These are phyloP conservation scores for Colletotrichum musicola DNA, from an alignment of 2,329 filamentous ascomycete species.

Conservation along the genomic window DNA sequence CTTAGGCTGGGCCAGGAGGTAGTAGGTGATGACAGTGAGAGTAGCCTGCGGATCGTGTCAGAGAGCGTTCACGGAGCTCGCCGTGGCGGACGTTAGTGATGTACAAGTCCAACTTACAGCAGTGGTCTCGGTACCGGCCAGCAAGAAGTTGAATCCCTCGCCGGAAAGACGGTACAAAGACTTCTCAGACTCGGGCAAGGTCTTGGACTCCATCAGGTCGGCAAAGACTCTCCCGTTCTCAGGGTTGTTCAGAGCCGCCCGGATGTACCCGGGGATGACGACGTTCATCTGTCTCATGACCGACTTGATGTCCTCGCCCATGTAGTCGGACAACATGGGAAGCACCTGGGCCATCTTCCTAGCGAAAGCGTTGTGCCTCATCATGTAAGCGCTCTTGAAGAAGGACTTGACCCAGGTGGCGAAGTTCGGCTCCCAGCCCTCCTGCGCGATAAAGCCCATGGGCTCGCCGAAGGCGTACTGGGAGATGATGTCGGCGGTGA, in stretches of 20 bases:
- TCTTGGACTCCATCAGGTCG: constrained; percentile 44
- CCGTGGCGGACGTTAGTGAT: neutral
- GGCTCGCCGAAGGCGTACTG: constrained; percentile 52
- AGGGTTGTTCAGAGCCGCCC: constrained; percentile 41
- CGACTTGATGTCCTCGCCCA: constrained; percentile 43
- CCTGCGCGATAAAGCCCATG: constrained; percentile 48
- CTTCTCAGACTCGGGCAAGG: constrained; percentile 36
- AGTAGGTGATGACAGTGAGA: constrained; percentile 46
- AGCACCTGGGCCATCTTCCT: constrained; percentile 44
- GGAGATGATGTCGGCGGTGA: constrained; percentile 54
- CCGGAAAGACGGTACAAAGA: constrained; percentile 34
- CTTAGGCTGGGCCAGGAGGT: constrained; percentile 45
- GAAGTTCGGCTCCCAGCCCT: constrained; percentile 50
- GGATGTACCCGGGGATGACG: constrained; percentile 43
- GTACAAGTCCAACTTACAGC: constrained; percentile 41
- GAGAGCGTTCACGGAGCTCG: neutral
- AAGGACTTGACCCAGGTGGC: constrained; percentile 50
- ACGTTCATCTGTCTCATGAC: constrained; percentile 46
- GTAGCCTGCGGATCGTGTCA: constrained; percentile 37
- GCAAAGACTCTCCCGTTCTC: constrained; percentile 45
- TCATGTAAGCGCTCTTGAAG: constrained; percentile 48
- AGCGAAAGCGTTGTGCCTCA: constrained; percentile 47
- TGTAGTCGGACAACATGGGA: constrained; percentile 43
- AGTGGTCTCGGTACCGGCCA: constrained; percentile 67
- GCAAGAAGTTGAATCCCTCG: constrained; percentile 52